Percentiles rank a stretch among this genome's conserved stretches.
Evolutionary conservation across 257 asterid species (phyloP).

Genomic region (Primulina huaijiensis): DNA sequence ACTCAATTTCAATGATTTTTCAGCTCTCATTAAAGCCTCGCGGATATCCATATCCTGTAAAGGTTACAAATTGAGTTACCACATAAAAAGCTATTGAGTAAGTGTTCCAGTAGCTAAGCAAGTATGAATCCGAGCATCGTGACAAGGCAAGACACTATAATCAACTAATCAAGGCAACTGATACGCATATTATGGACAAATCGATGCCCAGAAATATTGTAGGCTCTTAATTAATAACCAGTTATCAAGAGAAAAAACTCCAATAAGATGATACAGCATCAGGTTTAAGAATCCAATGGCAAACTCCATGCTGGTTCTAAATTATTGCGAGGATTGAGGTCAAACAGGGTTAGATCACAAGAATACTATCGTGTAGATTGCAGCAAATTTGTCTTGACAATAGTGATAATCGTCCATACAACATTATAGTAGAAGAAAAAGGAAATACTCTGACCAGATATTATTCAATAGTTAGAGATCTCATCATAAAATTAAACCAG

Average conservation of each 20-base stretch:
- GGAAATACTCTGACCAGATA: background rate
- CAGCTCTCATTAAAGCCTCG: conserved; percentile 70
- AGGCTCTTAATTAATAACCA: background rate
- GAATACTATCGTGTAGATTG: background rate
- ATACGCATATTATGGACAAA: background rate
- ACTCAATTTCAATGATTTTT: conserved; percentile 75
- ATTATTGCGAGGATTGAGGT: background rate
- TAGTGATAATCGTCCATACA: background rate
- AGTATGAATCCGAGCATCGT: background rate
- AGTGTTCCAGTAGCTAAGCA: background rate
- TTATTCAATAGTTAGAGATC: background rate
- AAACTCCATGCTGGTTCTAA: background rate
- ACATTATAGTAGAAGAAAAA: background rate
- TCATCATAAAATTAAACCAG: background rate
- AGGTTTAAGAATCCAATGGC: background rate
- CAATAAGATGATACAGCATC: too few relatives aligned
- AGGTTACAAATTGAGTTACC: conserved; percentile 16
- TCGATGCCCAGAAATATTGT: background rate
- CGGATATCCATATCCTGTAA: conserved; percentile 62
- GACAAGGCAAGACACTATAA: background rate
- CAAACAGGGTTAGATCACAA: background rate
- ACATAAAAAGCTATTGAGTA: background rate
- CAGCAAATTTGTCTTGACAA: background rate
- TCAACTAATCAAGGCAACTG: background rate
- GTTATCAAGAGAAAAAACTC: background rate